Evolutionary conservation across 495 filamentous ascomycete genomes (phyloP).

Genomic region (Xylaria scruposa): DNA sequence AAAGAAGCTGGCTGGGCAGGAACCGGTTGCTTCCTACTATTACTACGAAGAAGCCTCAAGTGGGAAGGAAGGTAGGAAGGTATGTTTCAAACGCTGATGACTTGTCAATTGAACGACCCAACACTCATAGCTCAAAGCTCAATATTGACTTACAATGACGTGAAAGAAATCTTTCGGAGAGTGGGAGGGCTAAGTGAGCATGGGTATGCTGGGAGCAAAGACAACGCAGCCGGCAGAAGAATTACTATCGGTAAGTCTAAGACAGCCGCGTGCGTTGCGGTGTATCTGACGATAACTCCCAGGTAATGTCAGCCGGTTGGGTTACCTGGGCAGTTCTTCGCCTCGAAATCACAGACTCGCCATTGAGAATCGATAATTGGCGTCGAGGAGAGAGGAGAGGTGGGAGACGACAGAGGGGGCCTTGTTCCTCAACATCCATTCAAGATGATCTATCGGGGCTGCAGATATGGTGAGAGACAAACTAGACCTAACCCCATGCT

Average conservation of each 20-base stretch:
- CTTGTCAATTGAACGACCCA: slow-evolving; percentile 34
- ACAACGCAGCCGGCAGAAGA: slow-evolving; percentile 4
- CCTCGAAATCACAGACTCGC: not conserved
- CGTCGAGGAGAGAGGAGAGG: not conserved
- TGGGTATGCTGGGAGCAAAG: not conserved
- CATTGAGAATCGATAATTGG: slow-evolving; percentile 12
- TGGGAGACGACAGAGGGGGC: slow-evolving; percentile 9
- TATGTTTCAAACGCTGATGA: slow-evolving; percentile 33
- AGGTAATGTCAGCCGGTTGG: not conserved
- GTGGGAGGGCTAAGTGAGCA: slow-evolving; percentile 4
- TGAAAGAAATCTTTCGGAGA: slow-evolving; percentile 29
- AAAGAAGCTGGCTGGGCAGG: not conserved
- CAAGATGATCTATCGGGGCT: slow-evolving; percentile 11
- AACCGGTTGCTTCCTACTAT: not conserved
- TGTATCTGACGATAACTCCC: not conserved
- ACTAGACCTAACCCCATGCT: slow-evolving; percentile 2
- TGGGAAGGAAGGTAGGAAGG: slow-evolving; percentile 4
- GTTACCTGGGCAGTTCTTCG: not conserved
- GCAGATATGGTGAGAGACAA: slow-evolving; percentile 20
- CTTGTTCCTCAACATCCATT: slow-evolving; percentile 4
- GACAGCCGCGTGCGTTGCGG: slow-evolving; percentile 2
- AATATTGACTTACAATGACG: slow-evolving; percentile 40
- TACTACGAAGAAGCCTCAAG: not conserved
- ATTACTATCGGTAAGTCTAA: not conserved
- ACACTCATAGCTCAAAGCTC: slow-evolving; percentile 14